Evolutionary conservation across 805 yeast genomes (phyloP), one percentile per base, ranked within the genome.

Genomic region (Cyberlindnera suaveolens): DNA sequence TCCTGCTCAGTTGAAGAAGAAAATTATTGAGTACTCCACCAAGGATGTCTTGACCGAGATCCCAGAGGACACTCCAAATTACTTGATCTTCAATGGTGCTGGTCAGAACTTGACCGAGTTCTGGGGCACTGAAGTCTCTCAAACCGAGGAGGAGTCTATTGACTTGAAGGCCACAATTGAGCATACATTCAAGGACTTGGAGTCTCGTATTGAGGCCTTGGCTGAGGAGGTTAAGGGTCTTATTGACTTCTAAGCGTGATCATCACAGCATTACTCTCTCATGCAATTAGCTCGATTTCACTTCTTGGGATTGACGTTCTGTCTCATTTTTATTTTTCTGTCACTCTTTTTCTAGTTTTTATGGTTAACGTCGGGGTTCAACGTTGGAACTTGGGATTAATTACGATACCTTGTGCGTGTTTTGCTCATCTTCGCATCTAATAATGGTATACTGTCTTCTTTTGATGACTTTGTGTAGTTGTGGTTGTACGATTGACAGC

Each of bases 41-140:
- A 72, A 75, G 62, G 70, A 72, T 53, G 67, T 68, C 33, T 71
- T 85, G 54, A 53, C 68, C 38, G 87, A 81, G 51, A 70, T 85
- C 51, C 85, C 87, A 52, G 74, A 68, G 18, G 87, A 79, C 48
- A 83, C 93, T 40, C 91, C 90, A 56, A 85, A 85, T 67, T 64
- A 75, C 49, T 75, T 85, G 65, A 84, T 85, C 40, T 85, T 68
- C 72, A 85, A 85, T 58, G 95, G 93, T 72, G 93, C 79, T 46
- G 93, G 91, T 53, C 79, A 76, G 58, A 80, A 81, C 64, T 60
- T 70, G 65, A 57, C 63, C 36, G 63, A 49, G 39, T 58, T 58
- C 58, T 58, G 62, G 62, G 54, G 51, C 16, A 15, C 17, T 29
- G 44, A 31, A 19, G 26, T 27, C 8, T 34, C 38, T 13, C 46